A percentile compares a stretch with the other conserved stretches of the same genome.
Evolutionary conservation across 2,329 filamentous ascomycete genomes (phyloP).

Genomic region (Claviceps purpurea): DNA sequence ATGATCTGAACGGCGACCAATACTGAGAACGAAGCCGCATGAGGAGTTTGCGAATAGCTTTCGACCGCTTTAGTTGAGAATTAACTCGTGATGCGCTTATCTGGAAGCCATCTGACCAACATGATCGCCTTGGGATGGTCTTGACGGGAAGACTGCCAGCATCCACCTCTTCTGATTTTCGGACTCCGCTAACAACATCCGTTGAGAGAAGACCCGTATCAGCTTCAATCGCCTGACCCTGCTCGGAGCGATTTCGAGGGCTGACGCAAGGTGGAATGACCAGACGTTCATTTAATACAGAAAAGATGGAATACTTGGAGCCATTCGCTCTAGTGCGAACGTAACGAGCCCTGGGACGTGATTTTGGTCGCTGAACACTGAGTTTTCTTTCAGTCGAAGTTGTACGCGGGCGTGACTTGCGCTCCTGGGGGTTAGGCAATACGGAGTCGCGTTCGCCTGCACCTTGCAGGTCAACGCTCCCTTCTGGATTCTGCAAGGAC

Average conservation of each 20-base stretch:
- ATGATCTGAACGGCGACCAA: conserved; percentile 23
- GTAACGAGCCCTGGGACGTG: neutral
- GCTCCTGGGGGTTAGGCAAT: conserved; percentile 1
- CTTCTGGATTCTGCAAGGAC: conserved; percentile 27
- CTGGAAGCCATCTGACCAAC: conserved; percentile 9
- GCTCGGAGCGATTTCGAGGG: neutral
- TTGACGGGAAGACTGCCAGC: neutral
- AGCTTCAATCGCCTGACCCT: neutral
- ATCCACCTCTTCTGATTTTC: neutral
- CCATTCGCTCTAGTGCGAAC: neutral
- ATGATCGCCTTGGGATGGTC: conserved; percentile 8
- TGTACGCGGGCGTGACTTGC: neutral
- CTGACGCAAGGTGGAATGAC: neutral
- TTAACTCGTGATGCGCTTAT: conserved; percentile 17
- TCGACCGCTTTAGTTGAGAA: conserved; percentile 16
- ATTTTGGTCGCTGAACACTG: conserved; percentile 1
- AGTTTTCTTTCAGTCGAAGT: neutral
- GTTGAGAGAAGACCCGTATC: neutral
- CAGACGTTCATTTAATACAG: neutral
- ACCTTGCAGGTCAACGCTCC: conserved; percentile 4
- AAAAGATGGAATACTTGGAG: neutral
- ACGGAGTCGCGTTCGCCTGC: conserved; percentile 5
- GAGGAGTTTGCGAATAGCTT: conserved; percentile 24
- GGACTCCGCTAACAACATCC: too few species aligned
- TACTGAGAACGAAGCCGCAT: conserved; percentile 26